Conservation (phyloP, 169 alveolate genomes). For the Cryptosporidium tyzzeri region DNA sequence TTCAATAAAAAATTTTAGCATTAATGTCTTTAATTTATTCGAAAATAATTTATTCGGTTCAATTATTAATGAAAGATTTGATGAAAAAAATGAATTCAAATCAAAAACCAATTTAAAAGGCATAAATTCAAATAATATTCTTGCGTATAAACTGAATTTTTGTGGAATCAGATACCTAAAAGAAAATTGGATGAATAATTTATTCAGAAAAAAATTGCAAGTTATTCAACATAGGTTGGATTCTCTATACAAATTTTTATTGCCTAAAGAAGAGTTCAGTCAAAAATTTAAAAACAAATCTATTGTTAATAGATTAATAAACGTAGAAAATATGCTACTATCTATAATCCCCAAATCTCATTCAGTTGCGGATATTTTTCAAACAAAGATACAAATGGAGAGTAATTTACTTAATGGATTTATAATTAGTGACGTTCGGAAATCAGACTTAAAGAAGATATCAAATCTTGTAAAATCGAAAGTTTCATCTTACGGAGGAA, state of each 20-base stretch:
- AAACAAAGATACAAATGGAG: constrained; percentile 27
- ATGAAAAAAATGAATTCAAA: background rate
- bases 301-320: background rate
- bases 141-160: background rate
- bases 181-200: background rate
- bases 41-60: background rate
- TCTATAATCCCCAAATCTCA: background rate
- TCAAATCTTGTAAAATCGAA: constrained; percentile 61
- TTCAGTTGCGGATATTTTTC: background rate
- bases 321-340: background rate
- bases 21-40: background rate
- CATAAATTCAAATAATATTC: background rate
- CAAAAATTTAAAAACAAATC: background rate
- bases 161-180: background rate
- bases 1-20: background rate
- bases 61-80: background rate
- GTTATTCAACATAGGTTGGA: background rate
- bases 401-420: constrained; percentile 33
- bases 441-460: constrained; percentile 52
- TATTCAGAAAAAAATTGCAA: background rate
- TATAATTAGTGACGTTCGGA: constrained; percentile 38
- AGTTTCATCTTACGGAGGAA: constrained; percentile 37
- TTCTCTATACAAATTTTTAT: background rate
- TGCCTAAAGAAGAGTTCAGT: background rate
- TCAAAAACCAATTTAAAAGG: background rate